These are phyloP conservation scores for Sporothrix schenckii DNA, from an alignment of 2,329 filamentous ascomycete species.

Conservation along the genomic window DNA sequence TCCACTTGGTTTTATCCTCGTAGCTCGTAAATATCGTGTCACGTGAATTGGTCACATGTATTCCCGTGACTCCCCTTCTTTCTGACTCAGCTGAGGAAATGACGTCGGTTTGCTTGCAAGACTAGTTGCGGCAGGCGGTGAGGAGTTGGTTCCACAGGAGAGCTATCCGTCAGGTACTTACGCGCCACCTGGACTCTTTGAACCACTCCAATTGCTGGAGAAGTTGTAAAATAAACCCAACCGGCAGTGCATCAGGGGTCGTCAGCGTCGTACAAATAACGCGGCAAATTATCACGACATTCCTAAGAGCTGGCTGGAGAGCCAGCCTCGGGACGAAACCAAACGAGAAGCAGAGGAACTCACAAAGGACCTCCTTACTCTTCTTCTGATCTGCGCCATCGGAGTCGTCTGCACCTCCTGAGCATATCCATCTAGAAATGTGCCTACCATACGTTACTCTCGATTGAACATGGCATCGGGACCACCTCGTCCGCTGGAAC, in stretches of 20 bases:
- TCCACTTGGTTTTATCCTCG: too few species aligned
- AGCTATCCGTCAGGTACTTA: not conserved
- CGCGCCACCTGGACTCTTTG: not conserved
- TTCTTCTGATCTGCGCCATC: not conserved
- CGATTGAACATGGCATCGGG: constrained; percentile 33
- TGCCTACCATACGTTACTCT: constrained; percentile 21
- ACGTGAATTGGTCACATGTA: too few species aligned
- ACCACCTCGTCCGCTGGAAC: constrained; percentile 16
- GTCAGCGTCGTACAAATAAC: not conserved
- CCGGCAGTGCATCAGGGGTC: not conserved
- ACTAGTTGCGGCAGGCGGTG: constrained; percentile 34
- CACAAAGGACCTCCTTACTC: not conserved
- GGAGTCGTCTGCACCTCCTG: not conserved
- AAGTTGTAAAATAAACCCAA: not conserved
- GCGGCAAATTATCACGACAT: not conserved
- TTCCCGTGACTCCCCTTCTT: too few species aligned
- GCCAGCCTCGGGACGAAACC: not conserved
- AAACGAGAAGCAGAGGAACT: not conserved
- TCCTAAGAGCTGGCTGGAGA: not conserved
- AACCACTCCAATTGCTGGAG: too few species aligned
- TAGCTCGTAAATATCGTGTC: too few species aligned
- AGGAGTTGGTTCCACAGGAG: not conserved
- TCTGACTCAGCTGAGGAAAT: constrained; percentile 10
- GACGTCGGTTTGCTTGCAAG: constrained; percentile 22
- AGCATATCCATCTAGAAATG: constrained; percentile 23